phyloP scores from a whole-genome alignment of 192 early-diverging fungal genomes.

The Funneliformis mosseae region DNA sequence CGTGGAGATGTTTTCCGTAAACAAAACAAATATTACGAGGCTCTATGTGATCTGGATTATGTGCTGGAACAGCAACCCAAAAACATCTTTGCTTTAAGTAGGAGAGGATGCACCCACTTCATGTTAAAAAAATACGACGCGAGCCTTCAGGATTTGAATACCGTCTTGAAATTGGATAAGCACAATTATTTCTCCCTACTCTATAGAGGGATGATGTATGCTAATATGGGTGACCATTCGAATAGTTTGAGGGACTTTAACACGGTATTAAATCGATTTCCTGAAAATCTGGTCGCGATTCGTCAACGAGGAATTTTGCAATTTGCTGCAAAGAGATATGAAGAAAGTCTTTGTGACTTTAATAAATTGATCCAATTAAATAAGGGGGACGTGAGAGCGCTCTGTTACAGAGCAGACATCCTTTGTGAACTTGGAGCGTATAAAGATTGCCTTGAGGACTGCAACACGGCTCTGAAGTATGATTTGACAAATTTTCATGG shows the following conservation, averaged over 20 bases:
- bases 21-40: background rate
- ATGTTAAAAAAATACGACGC: background rate
- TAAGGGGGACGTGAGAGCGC: background rate
- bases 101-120: background rate
- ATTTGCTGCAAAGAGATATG: background rate
- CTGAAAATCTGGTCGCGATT: background rate
- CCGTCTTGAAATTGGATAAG: background rate
- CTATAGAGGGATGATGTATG: background rate
- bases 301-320: background rate
- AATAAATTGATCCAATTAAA: background rate
- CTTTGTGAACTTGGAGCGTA: background rate
- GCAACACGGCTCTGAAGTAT: background rate
- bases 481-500: background rate
- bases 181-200: background rate
- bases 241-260: background rate
- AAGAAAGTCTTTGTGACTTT: background rate
- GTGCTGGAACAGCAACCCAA: background rate
- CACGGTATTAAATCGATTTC: background rate
- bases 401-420: background rate
- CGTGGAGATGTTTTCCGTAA: background rate
- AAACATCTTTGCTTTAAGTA: background rate
- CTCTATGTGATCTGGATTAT: background rate
- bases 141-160: background rate
- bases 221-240: background rate
- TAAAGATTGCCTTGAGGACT: background rate